These are phyloP conservation scores for Vanrija pseudolonga DNA, from an alignment of 1,284 basidiomycete genomes.

Conservation along the genomic window DNA sequence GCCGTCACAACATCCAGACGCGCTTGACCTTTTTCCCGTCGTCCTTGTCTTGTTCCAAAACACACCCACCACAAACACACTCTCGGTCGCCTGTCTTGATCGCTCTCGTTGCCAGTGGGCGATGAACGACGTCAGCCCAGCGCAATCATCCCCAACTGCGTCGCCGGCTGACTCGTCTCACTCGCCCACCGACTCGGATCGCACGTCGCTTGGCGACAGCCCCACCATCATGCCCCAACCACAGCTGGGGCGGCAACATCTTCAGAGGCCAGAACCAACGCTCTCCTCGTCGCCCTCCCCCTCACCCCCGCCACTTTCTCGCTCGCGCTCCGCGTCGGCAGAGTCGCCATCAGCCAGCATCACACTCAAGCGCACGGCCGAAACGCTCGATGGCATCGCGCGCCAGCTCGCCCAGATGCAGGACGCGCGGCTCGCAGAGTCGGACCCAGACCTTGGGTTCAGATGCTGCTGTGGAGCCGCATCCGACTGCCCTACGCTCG, in stretches of 20 bases:
- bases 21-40: neutral
- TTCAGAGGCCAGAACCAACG: no score
- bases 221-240: neutral
- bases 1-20: no score
- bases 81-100: neutral
- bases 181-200: neutral
- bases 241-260: no score
- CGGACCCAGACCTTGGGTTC: conserved; percentile 9
- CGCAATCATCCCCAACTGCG: no score
- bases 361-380: conserved; percentile 35
- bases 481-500: conserved; percentile 47
- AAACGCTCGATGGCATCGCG: conserved; percentile 39
- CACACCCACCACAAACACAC: neutral
- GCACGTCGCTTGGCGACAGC: neutral
- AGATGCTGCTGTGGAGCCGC: conserved; percentile 29
- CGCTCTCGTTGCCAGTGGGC: no score
- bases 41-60: neutral
- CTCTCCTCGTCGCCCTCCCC: neutral
- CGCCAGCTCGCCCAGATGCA: conserved; percentile 32
- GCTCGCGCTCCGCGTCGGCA: neutral
- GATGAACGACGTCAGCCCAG: no score
- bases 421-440: conserved; percentile 15
- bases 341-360: conserved; percentile 32
- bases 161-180: no score
- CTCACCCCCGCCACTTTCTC: no score